Evolutionary conservation across 1,284 basidiomycete species (phyloP), one percentile per base, ranked within the genome.

Genomic region (Cutaneotrichosporon cutaneum): DNA sequence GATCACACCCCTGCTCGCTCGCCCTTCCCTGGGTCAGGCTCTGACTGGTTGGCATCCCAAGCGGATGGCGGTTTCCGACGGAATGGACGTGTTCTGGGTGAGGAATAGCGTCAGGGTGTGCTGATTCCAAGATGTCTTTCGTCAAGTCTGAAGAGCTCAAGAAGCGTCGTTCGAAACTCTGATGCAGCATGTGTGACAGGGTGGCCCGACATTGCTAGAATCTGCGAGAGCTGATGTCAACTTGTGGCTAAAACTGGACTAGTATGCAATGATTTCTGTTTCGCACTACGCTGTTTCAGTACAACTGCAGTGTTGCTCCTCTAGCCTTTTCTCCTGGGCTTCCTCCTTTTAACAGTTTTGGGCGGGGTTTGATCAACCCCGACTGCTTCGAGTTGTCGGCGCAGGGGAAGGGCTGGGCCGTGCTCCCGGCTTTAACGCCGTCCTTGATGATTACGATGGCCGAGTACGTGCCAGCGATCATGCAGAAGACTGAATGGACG

Each of bases 1-100:
- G 58, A 33, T 57, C 11, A 66, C 64, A 1, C 69, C 62, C 0
- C 56, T 63, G 27, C 30, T 68, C 5, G 53, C 63, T 5, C 77
- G 82, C 26, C 82, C 84, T 0, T 80, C 81, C 52, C 77, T 84
- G 1, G 83, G 78, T 0, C 72, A 80, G 11, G 73, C 81, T 0
- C 70, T 85, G 21, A 77, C 84, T 0, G 83, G 82, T 0, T 85
- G 84, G 84, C 70, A 70, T n/a, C 81, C 82, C 2, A 76, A 72
- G 47, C 83, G 82, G 68, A 70, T 80, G 45, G 77, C 81, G 6
- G 56, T 85, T 18, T 75, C 80, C 1, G 83, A 85, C 59, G 80
- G 82, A 16, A 72, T 85, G 35, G 77, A 81, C 24, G 68, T 79
- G 18, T 84, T 84, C 66, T 84, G 71, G 70, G 60, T 62, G 30